Percentiles rank a stretch among this genome's conserved stretches.
Evolutionary conservation across 345 rosid genomes (phyloP).

Genomic region (Lenwebbia sp.): DNA sequence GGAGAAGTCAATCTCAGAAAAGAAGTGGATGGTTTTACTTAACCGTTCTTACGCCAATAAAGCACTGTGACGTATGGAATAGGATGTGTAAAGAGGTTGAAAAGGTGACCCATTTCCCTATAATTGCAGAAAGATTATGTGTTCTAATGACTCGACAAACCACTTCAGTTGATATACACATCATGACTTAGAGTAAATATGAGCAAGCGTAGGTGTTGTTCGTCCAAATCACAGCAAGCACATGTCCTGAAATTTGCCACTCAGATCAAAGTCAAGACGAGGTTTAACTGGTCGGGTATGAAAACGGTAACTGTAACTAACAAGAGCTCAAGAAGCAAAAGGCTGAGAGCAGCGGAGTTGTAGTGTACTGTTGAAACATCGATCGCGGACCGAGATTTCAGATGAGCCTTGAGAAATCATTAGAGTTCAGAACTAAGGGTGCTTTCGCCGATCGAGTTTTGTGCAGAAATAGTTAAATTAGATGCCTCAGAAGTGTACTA

Average conservation of each 20-base stretch:
- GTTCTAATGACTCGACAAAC: constrained; percentile 17
- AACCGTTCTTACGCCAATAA: constrained; percentile 10
- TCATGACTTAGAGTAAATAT: neutral
- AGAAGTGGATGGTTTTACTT: constrained; percentile 8
- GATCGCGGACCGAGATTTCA: neutral
- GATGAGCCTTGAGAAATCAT: neutral
- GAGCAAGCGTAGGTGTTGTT: neutral
- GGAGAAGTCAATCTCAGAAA: constrained; percentile 38
- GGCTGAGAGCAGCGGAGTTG: neutral
- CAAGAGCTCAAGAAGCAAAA: neutral
- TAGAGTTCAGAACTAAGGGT: neutral
- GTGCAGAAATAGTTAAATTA: neutral
- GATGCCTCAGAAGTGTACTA: neutral
- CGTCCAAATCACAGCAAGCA: neutral
- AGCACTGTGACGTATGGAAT: constrained; percentile 14
- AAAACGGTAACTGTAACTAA: neutral
- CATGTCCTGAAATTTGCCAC: neutral
- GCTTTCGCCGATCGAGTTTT: neutral
- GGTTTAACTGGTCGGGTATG: neutral
- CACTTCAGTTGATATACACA: constrained; percentile 2
- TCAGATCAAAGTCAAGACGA: neutral
- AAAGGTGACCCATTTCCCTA: constrained; percentile 1
- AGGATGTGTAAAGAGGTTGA: constrained; percentile 7
- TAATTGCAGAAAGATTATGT: neutral
- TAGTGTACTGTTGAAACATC: neutral